A percentile compares a stretch with the other conserved stretches of the same genome.
These are phyloP conservation scores for Roridomyces roridus DNA, from an alignment of 768 basidiomycete genomes.

Conservation along the genomic window DNA sequence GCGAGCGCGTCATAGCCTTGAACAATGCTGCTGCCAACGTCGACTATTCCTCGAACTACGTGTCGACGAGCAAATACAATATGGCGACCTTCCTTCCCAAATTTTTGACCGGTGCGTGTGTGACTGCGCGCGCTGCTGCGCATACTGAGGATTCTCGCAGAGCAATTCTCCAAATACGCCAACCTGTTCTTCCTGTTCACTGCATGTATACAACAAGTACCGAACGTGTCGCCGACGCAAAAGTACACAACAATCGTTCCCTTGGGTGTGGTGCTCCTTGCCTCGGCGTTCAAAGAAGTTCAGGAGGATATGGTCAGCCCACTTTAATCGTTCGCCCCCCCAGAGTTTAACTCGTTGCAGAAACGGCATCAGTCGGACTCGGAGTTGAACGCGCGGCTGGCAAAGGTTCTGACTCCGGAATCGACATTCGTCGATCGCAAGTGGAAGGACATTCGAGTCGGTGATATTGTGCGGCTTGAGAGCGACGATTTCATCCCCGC, in stretches of 20 bases:
- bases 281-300: slow-evolving; percentile 93
- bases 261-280: slow-evolving; percentile 85
- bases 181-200: slow-evolving; percentile 99
- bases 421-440: slow-evolving; percentile 74
- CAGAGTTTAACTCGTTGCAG: slow-evolving; percentile 41
- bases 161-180: slow-evolving; percentile 99
- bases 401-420: slow-evolving; percentile 74
- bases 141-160: slow-evolving; percentile 46
- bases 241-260: slow-evolving; percentile 94
- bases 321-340: background rate
- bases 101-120: slow-evolving; percentile 82
- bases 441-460: slow-evolving; percentile 91
- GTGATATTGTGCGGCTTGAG: slow-evolving; percentile 91
- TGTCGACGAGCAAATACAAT: slow-evolving; percentile 97
- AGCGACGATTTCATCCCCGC: slow-evolving; percentile 96
- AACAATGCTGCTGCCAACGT: slow-evolving; percentile 74
- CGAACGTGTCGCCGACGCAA: slow-evolving; percentile 96
- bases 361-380: slow-evolving; percentile 97
- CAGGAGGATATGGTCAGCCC: slow-evolving; percentile 89
- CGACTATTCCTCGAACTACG: slow-evolving; percentile 80
- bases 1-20: slow-evolving; percentile 83
- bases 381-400: slow-evolving; percentile 84
- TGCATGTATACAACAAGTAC: slow-evolving; percentile 96
- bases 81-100: slow-evolving; percentile 86
- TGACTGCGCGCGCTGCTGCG: background rate